These are phyloP conservation scores for Exophiala alcalophila DNA, from an alignment of 2,329 filamentous ascomycete species.

Conservation along the genomic window DNA sequence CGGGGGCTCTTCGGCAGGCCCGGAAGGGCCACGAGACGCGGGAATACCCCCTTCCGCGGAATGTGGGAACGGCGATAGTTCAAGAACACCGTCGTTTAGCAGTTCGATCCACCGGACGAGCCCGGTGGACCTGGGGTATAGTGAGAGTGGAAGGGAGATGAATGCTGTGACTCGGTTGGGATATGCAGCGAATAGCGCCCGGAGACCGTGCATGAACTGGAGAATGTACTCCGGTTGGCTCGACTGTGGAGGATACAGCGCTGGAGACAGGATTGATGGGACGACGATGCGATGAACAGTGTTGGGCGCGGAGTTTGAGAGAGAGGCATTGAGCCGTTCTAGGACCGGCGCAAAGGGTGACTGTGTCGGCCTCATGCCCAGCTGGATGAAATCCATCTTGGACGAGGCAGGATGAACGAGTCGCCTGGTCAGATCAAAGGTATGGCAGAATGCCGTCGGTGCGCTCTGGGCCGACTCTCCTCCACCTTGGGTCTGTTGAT, in stretches of 20 bases:
- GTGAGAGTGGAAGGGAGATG: slow-evolving; percentile 72
- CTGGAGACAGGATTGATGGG: slow-evolving; percentile 83
- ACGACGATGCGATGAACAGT: slow-evolving; percentile 74
- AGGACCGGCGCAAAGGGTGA: slow-evolving; percentile 66
- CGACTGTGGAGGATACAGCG: slow-evolving; percentile 68
- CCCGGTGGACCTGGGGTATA: slow-evolving; percentile 73
- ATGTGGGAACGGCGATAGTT: slow-evolving; percentile 72
- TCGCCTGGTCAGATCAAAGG: slow-evolving; percentile 68
- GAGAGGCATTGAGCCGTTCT: slow-evolving; percentile 51
- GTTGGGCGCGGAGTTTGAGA: slow-evolving; percentile 56
- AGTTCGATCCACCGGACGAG: slow-evolving; percentile 83
- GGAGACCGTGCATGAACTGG: slow-evolving; percentile 75
- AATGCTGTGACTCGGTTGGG: slow-evolving; percentile 65
- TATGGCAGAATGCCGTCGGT: slow-evolving; percentile 61
- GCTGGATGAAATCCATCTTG: slow-evolving; percentile 53
- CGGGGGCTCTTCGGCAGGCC: slow-evolving; percentile 67
- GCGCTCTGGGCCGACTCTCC: slow-evolving; percentile 14
- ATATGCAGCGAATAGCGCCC: slow-evolving; percentile 69
- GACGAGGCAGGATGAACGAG: slow-evolving; percentile 56
- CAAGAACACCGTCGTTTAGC: slow-evolving; percentile 78
- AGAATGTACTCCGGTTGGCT: slow-evolving; percentile 71
- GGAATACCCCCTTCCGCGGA: slow-evolving; percentile 46
- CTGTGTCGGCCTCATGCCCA: slow-evolving; percentile 36
- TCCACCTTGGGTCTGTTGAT: slow-evolving; percentile 43
- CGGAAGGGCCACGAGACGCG: slow-evolving; percentile 33